Evolutionary conservation across 2,329 filamentous ascomycete species (phyloP).

Genomic region (Fusarium decemcellulare): DNA sequence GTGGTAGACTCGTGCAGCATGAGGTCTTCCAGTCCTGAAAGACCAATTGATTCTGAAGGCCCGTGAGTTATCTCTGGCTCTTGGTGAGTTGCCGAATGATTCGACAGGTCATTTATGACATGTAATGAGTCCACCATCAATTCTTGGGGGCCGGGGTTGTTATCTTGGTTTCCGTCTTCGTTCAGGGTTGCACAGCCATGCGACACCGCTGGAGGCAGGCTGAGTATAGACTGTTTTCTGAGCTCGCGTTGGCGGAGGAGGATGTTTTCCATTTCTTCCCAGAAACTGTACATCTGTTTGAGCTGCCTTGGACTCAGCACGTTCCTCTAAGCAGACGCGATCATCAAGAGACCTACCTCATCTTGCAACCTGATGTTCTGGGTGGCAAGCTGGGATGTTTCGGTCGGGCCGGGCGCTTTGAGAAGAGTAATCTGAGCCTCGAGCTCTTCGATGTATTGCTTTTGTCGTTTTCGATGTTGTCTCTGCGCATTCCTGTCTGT

Average conservation of each 20-base stretch:
- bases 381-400: conserved; percentile 8
- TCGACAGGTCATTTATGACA: background rate
- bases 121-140: background rate
- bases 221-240: background rate
- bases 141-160: background rate
- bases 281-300: conserved; percentile 2
- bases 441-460: conserved; percentile 18
- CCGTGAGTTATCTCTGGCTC: rapidly evolving
- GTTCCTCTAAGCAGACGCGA: background rate
- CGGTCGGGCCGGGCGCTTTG: background rate
- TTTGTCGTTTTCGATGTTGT: conserved; percentile 22
- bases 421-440: conserved; percentile 17
- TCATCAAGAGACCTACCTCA: background rate
- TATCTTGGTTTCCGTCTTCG: background rate
- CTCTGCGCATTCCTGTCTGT: conserved; percentile 18
- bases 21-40: background rate
- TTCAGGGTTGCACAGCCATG: background rate
- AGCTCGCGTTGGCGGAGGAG: conserved; percentile 13
- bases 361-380: conserved; percentile 14
- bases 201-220: background rate
- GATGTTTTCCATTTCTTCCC: conserved; percentile 21
- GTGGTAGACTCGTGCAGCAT: background rate
- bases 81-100: background rate
- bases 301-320: background rate
- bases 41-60: background rate